Evolutionary conservation across 164 flowering plant species (phyloP).

Genomic region (Tinospora cordifolia): DNA sequence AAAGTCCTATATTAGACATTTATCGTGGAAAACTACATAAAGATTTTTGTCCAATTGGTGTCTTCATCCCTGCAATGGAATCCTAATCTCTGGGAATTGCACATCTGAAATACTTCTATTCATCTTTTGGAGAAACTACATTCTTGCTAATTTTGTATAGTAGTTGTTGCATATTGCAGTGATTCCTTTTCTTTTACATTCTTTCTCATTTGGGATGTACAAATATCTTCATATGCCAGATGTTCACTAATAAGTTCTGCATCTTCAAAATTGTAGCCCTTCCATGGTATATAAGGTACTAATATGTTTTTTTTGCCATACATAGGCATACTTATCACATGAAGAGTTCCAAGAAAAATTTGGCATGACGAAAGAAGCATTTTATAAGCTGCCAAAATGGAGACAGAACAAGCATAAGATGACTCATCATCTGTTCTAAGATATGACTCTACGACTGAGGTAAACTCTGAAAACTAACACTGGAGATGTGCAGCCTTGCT

Average conservation of each 20-base stretch:
- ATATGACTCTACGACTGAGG: neutral
- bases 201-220: neutral
- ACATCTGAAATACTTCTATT: too few species aligned
- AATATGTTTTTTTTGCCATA: too few species aligned
- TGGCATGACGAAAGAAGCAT: conserved; percentile 48
- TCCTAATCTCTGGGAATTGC: too few species aligned
- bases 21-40: neutral
- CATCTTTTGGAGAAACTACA: too few species aligned
- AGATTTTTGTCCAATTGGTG: neutral
- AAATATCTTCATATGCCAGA: too few species aligned
- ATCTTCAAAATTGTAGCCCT: too few species aligned
- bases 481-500: neutral
- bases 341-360: conserved; percentile 61
- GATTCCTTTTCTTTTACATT: neutral
- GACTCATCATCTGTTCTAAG: conserved; percentile 46
- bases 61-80: too few species aligned
- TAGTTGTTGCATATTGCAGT: neutral
- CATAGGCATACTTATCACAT: conserved; percentile 50
- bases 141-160: neutral
- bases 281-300: too few species aligned
- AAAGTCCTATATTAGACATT: neutral
- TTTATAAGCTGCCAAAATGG: conserved; percentile 68
- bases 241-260: too few species aligned
- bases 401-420: conserved; percentile 62
- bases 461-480: neutral